Conservation (phyloP, 140 eudicot species). For the Flaveria floridana region DNA sequence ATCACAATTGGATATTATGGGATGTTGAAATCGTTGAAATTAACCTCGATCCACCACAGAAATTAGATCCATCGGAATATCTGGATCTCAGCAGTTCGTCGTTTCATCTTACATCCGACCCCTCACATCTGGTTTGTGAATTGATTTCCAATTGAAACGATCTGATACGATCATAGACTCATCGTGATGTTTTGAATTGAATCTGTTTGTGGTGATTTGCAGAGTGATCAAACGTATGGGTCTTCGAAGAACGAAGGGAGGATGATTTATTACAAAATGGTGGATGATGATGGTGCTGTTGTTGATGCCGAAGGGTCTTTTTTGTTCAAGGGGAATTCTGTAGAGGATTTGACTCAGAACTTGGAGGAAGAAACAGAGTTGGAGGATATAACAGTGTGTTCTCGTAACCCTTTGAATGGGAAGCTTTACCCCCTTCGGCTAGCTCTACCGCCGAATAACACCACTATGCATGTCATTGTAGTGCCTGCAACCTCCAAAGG, state of each 20-base stretch:
- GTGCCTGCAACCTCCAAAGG: slow-evolving; percentile 75
- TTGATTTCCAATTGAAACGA: background rate
- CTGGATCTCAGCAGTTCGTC: slow-evolving; percentile 35
- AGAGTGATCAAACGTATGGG: slow-evolving; percentile 37
- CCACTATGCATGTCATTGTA: slow-evolving; percentile 59
- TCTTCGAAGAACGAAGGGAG: slow-evolving; percentile 59
- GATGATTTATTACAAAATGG: slow-evolving; percentile 54
- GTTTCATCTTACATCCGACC: slow-evolving; percentile 37
- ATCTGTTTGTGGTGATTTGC: slow-evolving; percentile 22
- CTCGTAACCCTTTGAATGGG: slow-evolving; percentile 62
- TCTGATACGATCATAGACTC: background rate
- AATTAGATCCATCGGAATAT: slow-evolving; percentile 30
- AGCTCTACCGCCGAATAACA: slow-evolving; percentile 82
- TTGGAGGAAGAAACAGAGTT: slow-evolving; percentile 85
- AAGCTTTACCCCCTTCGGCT: slow-evolving; percentile 80
- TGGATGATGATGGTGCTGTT: slow-evolving; percentile 58
- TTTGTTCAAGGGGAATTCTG: slow-evolving; percentile 52
- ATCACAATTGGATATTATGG: slow-evolving; percentile 47
- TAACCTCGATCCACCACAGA: slow-evolving; percentile 9
- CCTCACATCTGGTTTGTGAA: slow-evolving; percentile 40
- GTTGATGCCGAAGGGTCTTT: slow-evolving; percentile 57
- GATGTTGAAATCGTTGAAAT: slow-evolving; percentile 53
- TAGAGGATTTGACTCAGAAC: slow-evolving; percentile 58
- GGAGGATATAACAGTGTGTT: slow-evolving; percentile 62
- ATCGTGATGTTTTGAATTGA: background rate